These are phyloP conservation scores for Xylariales sp. DNA, from an alignment of 2,329 filamentous ascomycete species.

Conservation along the genomic window DNA sequence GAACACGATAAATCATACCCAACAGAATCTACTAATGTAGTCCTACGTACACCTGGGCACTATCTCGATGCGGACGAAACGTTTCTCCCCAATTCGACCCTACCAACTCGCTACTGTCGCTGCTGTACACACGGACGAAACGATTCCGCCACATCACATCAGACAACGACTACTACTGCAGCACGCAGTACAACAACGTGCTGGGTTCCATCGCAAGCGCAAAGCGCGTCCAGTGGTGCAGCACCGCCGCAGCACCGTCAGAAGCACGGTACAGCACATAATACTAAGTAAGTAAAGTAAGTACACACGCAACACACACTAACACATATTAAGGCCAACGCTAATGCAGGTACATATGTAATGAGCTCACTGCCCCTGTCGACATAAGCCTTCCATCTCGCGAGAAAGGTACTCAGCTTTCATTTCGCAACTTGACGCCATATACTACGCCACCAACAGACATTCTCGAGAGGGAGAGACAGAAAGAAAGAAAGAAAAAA, in stretches of 20 bases:
- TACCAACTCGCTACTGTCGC: neutral
- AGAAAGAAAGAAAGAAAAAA: too few species aligned
- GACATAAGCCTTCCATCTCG: neutral
- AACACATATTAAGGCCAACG: neutral
- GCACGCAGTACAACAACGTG: neutral
- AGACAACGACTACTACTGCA: neutral
- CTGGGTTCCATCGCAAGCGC: conserved; percentile 4
- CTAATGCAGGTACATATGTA: conserved; percentile 35
- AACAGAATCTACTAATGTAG: too few species aligned
- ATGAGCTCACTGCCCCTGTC: conserved; percentile 21
- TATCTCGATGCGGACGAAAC: neutral
- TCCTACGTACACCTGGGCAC: too few species aligned
- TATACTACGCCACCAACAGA: conserved; percentile 17
- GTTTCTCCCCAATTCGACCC: neutral
- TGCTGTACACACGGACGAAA: conserved; percentile 8
- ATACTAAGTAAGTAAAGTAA: too few species aligned
- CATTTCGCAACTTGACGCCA: conserved; percentile 31
- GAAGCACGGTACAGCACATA: too few species aligned
- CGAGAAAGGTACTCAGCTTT: conserved; percentile 21
- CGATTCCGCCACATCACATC: conserved; percentile 18
- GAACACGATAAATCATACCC: too few species aligned
- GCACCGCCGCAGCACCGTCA: too few species aligned
- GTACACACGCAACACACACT: neutral
- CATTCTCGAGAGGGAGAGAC: neutral
- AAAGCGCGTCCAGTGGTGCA: neutral